phyloP scores from a whole-genome alignment of 441 rosid species.

The Sinapis alba region DNA sequence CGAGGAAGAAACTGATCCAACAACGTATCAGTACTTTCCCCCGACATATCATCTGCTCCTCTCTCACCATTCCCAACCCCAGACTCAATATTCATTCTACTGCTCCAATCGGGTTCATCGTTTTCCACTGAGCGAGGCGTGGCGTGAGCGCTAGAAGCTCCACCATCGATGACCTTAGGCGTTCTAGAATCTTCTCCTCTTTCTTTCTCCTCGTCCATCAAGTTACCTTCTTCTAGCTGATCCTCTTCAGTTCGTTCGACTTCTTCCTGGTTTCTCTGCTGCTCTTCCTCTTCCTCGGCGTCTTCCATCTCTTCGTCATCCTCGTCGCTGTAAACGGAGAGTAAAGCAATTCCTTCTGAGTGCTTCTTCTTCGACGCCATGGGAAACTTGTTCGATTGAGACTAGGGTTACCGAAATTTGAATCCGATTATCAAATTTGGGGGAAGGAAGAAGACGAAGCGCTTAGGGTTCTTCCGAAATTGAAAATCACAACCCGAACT shows the following conservation, averaged over 20 bases:
- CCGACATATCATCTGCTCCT: conserved; percentile 38
- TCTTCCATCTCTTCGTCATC: conserved; percentile 94
- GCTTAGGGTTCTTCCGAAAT: conserved; percentile 30
- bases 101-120: conserved; percentile 46
- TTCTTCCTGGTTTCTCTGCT: conserved; percentile 35
- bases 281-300: conserved; percentile 40
- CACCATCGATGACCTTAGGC: conserved; percentile 38
- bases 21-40: conserved; percentile 48
- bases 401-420: conserved; percentile 1
- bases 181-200: conserved; percentile 39
- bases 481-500: conserved; percentile 8
- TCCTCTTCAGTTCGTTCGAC: conserved; percentile 8
- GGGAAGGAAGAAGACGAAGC: neutral
- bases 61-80: conserved; percentile 52
- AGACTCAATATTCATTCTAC: conserved; percentile 38
- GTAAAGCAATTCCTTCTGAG: conserved; percentile 88
- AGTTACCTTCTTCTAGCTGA: conserved; percentile 40
- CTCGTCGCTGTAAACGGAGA: conserved; percentile 90
- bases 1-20: conserved; percentile 77
- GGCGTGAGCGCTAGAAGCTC: conserved; percentile 47
- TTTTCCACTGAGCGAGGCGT: conserved; percentile 54
- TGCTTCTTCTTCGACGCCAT: conserved; percentile 81
- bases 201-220: conserved; percentile 41
- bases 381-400: neutral
- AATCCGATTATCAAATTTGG: neutral